Base-by-base conservation (phyloP, 768 basidiomycete species). In the Tylopilus sp. region DNA sequence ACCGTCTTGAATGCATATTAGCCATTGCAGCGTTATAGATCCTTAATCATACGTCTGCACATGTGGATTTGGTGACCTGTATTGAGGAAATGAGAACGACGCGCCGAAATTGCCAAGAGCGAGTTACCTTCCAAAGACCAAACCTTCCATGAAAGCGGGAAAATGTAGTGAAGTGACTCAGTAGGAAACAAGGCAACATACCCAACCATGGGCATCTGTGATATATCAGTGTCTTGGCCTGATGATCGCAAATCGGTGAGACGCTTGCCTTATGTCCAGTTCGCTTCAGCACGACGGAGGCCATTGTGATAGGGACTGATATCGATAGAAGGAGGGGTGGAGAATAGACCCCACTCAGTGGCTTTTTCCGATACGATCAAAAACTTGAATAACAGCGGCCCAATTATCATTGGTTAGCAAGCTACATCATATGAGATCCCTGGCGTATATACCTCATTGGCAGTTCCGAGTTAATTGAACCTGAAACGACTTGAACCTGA, bases 181-280 rank as follows among this genome's bases (percentile, higher is more conserved):
- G 41, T 19, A 52, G 7, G 45, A 43, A 24, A 48, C 42, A 43
- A 57, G 57, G 31, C 53, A 33, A 48, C 61, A 44, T 53, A 86
- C 85, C 85, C 85, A 47, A 87, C 79, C 41, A 82, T 69, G 63
- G 85, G 85, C 85, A 87, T 87, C 85, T 87, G 40, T 51, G 34
- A 47, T n/a, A 48, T 57, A 30, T 45, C 14, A 34, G 8, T 14
- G 44, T 44, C 10, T 25, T 21, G 12, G 37, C 55, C 30, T 33
- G 44, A 44, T 46, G n/a, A n/a, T 49, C 11, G 26, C 5, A 22
- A 4, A 24, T 19, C n/a, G 21, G 31, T 51, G 50, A 41, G 33
- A 22, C 21, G 16, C 37, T 21, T 52, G 78, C 86, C 79, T 84
- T 80, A 55, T 79, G 77, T 17, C 76, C 79, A 41, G 84, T 87